Conservation (phyloP, 148 eudicot genomes). For the Gaultheria prostrata region DNA sequence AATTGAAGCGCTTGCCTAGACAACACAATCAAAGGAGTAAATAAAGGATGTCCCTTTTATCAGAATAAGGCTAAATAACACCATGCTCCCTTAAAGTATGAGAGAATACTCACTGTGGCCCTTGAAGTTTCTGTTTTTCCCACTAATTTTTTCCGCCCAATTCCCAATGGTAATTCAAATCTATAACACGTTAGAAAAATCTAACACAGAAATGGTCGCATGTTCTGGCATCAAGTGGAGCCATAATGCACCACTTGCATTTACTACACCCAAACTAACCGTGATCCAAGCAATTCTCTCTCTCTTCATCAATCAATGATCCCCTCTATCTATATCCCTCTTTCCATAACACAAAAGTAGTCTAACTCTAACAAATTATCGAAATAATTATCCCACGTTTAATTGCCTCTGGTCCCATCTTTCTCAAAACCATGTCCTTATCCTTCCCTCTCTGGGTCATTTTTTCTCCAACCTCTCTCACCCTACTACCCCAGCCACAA, state of each 20-base stretch:
- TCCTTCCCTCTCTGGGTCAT: background rate
- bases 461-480: constrained; percentile 3
- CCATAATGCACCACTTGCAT: background rate
- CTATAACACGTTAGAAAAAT: background rate
- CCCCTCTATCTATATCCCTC: too few relatives aligned
- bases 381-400: background rate
- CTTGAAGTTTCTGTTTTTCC: background rate
- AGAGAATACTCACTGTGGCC: background rate
- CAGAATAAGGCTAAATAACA: constrained; percentile 1
- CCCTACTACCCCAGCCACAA: background rate
- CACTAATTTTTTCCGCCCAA: background rate
- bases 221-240: background rate
- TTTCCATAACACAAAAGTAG: background rate
- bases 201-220: background rate
- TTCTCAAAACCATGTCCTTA: background rate
- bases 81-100: background rate
- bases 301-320: background rate
- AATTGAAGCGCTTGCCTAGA: constrained; percentile 97
- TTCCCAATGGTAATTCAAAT: background rate
- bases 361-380: background rate
- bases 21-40: constrained; percentile 21
- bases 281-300: background rate
- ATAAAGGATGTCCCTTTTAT: background rate
- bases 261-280: background rate
- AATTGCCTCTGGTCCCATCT: background rate